Evolutionary conservation across 805 yeast genomes (phyloP).

Genomic region (Suhomyces tanzawaensis): DNA sequence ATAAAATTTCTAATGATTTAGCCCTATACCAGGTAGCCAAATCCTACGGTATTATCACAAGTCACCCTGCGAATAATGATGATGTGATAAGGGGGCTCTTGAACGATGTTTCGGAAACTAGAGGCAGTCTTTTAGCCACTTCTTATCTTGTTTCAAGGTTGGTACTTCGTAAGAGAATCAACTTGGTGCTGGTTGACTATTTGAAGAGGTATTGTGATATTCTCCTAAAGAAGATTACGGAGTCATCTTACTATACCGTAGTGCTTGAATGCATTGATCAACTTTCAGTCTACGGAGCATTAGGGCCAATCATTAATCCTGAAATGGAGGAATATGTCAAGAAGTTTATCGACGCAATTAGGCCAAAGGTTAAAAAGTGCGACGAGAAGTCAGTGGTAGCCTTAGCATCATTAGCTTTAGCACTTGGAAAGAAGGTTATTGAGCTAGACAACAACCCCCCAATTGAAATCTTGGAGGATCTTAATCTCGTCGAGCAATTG

Average conservation of each 20-base stretch:
- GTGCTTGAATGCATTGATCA: conserved; percentile 44
- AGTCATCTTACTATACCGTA: conserved; percentile 19
- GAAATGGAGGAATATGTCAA: conserved; percentile 16
- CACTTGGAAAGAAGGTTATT: conserved; percentile 13
- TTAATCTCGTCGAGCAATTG: conserved; percentile 38
- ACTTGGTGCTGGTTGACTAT: conserved; percentile 1
- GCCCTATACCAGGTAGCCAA: conserved; percentile 37
- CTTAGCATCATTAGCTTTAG: conserved; percentile 54
- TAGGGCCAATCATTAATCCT: conserved; percentile 33
- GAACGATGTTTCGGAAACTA: conserved; percentile 5
- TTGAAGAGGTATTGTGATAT: conserved; percentile 4
- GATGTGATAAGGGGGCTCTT: conserved; percentile 7
- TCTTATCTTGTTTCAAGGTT: conserved; percentile 51
- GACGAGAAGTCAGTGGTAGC: conserved; percentile 61
- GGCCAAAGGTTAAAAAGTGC: conserved; percentile 46
- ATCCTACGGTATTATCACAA: conserved; percentile 47
- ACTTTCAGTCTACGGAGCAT: conserved; percentile 43
- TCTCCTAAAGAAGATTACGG: conserved; percentile 13
- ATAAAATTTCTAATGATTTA: conserved; percentile 19
- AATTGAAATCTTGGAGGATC: conserved; percentile 12
- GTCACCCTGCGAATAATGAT: conserved; percentile 32
- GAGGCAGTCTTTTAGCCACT: conserved; percentile 25
- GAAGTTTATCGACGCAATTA: conserved; percentile 20
- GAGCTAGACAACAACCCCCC: not conserved
- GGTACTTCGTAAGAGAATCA: conserved; percentile 23